phyloP scores from a whole-genome alignment of 495 filamentous ascomycete species.

The Penicillium tannophilum region DNA sequence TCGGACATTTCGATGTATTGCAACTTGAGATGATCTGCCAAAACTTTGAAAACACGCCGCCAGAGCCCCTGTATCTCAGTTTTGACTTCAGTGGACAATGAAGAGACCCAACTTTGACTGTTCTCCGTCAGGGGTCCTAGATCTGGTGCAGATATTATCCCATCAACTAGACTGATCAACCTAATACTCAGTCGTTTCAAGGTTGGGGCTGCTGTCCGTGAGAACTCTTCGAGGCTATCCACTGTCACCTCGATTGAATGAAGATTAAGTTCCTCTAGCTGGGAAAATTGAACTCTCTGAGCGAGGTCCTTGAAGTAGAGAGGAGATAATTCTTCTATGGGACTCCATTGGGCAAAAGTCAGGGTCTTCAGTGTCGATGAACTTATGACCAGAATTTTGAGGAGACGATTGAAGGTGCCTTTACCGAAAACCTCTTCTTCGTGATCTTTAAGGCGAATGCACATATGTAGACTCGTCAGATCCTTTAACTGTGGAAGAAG shows the following conservation, averaged over 20 bases:
- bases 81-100: constrained; percentile 1
- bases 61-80: constrained; percentile 7
- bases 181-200: constrained; percentile 7
- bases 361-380: constrained; percentile 8
- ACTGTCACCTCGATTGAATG: constrained; percentile 12
- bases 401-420: constrained; percentile 7
- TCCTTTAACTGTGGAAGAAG: constrained; percentile 3
- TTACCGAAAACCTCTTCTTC: background rate
- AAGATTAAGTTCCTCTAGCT: constrained; percentile 12
- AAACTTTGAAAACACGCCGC: background rate
- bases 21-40: constrained; percentile 7
- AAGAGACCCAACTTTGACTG: constrained; percentile 1
- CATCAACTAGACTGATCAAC: constrained; percentile 5
- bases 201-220: constrained; percentile 7
- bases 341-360: constrained; percentile 10
- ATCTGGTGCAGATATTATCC: constrained; percentile 4
- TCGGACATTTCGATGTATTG: background rate
- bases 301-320: constrained; percentile 10
- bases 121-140: constrained; percentile 7
- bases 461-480: constrained; percentile 9
- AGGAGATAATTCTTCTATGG: constrained; percentile 6
- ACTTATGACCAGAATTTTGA: constrained; percentile 8
- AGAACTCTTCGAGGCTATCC: background rate
- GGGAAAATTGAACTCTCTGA: constrained; percentile 5
- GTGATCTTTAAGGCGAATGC: constrained; percentile 7